Base-by-base conservation (phyloP, 805 yeast genomes). In the Kodamaea jinghongensis region DNA sequence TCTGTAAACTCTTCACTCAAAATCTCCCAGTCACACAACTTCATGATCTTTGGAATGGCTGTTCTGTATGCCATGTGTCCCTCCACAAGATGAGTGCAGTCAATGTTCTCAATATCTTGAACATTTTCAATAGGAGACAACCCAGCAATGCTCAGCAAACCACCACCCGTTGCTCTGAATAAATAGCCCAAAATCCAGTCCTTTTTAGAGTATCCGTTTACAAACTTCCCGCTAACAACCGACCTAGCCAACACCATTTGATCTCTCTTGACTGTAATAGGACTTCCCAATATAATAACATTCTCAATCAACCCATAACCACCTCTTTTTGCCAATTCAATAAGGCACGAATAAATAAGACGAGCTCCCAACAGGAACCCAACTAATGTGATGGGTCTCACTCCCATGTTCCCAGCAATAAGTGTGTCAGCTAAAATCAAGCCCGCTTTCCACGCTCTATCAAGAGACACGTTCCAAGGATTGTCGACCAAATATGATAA, bases 51-150 rank as follows among this genome's bases (percentile, higher is more conserved):
- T 1, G 99, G 99, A 76, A 93, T 88, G 9, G 88, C 89, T 46
- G 83, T 83, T 66, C 99, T 83, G 63, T 93, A 93, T n/a, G 85
- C 88, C 96, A 93, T 87, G 66, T 93, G 99, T 1, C 99, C 99
- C 44, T 85, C 89, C 3, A 91, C 96, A 38, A 72, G 52, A 13
- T 81, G 88, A 0, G 98, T 86, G 54, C 95, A 87, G 55, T 93
- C 95, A 46, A 83, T 73, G 60, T 91, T 91, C 48, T 89, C 96
- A 22, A 93, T 70, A 0, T 83, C 86, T 16, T 75, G 71, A 14
- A 78, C 65, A 14, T 55, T 54, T 31, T 78, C 82, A 27, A 91
- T 75, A 4, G 90, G 83, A 0, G 96, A 81, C 20, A 93, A 70
- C 0, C 99, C 99, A 4, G 91, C 89, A 31, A 93, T 93, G n/a